Percentiles rank a stretch among this genome's conserved stretches.
Evolutionary conservation across 148 eudicot species (phyloP).

Genomic region (Nepenthes mirabilis): DNA sequence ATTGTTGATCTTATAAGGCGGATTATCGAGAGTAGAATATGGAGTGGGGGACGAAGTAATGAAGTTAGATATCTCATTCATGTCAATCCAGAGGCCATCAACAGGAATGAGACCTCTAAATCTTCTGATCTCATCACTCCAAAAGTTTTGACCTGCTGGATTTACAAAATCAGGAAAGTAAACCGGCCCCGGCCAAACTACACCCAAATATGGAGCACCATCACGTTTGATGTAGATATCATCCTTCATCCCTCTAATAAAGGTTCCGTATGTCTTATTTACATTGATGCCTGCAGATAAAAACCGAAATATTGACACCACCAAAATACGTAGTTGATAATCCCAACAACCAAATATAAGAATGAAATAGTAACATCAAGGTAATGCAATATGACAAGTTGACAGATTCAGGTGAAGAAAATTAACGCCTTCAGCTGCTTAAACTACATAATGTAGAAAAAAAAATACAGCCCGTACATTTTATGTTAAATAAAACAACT

Average conservation of each 20-base stretch:
- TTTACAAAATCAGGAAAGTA: slow-evolving; percentile 39
- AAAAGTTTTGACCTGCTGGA: slow-evolving; percentile 22
- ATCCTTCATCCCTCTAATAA: slow-evolving; percentile 25
- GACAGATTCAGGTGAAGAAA: too few relatives aligned
- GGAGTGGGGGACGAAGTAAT: slow-evolving; percentile 13
- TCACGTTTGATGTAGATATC: slow-evolving; percentile 33
- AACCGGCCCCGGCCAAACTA: slow-evolving; percentile 45
- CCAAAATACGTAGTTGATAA: neutral
- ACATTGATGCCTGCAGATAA: slow-evolving; percentile 24
- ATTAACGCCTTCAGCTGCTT: too few relatives aligned
- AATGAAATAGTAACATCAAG: neutral
- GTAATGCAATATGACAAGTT: too few relatives aligned
- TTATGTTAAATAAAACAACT: too few relatives aligned
- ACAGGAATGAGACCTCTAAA: slow-evolving; percentile 17
- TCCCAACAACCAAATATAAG: neutral
- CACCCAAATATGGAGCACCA: slow-evolving; percentile 29
- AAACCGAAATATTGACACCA: neutral
- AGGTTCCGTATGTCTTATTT: slow-evolving; percentile 25
- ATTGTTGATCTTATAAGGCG: slow-evolving; percentile 43
- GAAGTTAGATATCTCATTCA: slow-evolving; percentile 37
- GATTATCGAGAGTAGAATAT: slow-evolving; percentile 27
- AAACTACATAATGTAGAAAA: too few relatives aligned
- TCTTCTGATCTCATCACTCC: slow-evolving; percentile 33
- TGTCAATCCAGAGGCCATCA: slow-evolving; percentile 36
- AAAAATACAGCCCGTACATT: too few relatives aligned